Evolutionary conservation across 1,284 basidiomycete species (phyloP), one percentile per base, ranked within the genome.

Genomic region (Cryptococcus sp.): DNA sequence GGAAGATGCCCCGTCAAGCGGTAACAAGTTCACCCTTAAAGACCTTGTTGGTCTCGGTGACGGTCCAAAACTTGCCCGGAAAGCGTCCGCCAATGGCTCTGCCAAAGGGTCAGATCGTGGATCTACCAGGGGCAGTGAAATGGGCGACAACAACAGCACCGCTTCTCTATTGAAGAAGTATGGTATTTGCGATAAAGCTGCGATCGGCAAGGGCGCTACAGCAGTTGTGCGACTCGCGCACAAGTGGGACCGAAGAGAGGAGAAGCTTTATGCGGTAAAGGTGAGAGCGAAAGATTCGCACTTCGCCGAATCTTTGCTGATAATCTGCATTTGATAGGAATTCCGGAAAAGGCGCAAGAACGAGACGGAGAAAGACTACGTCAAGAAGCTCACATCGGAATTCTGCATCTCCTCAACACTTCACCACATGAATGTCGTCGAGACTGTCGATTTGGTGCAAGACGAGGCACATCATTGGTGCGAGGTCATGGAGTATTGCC

Each of bases 401-500:
- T 99, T 99, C 79, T 99, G 95, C 80, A 99, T 99, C 65, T 95
- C 93, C 38, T 98, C 94, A 38, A 98, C 96, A 1, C 81, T 99
- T 46, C 94, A 98, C 76, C 95, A 98, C 75, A 83, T 87, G 76
- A 99, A 99, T 78, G 86, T 99, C 71, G 94, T 99, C 72, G 95
- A 99, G 82, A 99, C 95, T 2, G 96, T 99, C 61, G 95, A 99
- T 80, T 86, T 99, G 65, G 90, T 99, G 25, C 95, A 99, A 74
- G 95, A 99, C 79, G 95, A 99, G 80, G 87, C 84, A 66, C 88
- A 91, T 63, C 89, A 93, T 73, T 99, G 95, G 95, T 99, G 95
- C 76, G 95, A 99, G 79, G 95, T 99, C 61, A 98, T 99, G 96
- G 96, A 99, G 80, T 98, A 94, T 75, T 97, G 95, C 78, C 91